Percentiles rank a stretch among this genome's conserved stretches.
These are phyloP conservation scores for Camelina hispida DNA, from an alignment of 345 rosid genomes.

Conservation along the genomic window DNA sequence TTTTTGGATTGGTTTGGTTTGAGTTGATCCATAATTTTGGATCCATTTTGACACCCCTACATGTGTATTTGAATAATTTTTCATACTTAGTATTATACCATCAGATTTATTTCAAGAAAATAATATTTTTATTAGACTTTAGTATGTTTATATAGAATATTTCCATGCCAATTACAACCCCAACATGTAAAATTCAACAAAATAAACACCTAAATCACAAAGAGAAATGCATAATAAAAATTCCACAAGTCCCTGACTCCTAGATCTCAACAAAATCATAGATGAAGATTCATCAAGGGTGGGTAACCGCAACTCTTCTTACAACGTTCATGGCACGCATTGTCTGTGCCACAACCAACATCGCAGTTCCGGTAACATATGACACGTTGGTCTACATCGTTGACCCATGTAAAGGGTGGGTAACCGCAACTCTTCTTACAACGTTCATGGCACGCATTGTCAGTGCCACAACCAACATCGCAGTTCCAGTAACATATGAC, in stretches of 20 bases:
- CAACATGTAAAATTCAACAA: conserved; percentile 3
- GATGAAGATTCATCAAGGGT: conserved; percentile 9
- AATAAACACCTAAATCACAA: conserved; percentile 14
- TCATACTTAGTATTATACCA: background rate
- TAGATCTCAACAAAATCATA: conserved; percentile 14
- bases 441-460: background rate
- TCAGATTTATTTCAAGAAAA: background rate
- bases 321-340: background rate
- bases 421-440: conserved; percentile 23
- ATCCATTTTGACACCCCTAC: too few species aligned
- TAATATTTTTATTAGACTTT: background rate
- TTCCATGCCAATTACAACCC: conserved; percentile 4
- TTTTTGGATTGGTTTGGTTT: too few species aligned
- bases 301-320: conserved; percentile 20
- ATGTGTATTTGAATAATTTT: background rate
- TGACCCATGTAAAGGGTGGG: conserved; percentile 18
- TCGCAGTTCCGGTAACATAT: conserved; percentile 19
- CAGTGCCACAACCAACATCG: conserved; percentile 15
- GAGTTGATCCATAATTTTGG: too few species aligned
- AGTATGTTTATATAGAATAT: background rate
- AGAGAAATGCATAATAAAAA: background rate
- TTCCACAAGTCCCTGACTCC: background rate
- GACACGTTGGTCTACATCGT: background rate
- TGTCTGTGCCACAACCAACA: conserved; percentile 17
- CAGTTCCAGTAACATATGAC: conserved; percentile 18